Evolutionary conservation across 306 rosid genomes (phyloP), one percentile per base, ranked within the genome.

Genomic region (Crotalaria pallida): DNA sequence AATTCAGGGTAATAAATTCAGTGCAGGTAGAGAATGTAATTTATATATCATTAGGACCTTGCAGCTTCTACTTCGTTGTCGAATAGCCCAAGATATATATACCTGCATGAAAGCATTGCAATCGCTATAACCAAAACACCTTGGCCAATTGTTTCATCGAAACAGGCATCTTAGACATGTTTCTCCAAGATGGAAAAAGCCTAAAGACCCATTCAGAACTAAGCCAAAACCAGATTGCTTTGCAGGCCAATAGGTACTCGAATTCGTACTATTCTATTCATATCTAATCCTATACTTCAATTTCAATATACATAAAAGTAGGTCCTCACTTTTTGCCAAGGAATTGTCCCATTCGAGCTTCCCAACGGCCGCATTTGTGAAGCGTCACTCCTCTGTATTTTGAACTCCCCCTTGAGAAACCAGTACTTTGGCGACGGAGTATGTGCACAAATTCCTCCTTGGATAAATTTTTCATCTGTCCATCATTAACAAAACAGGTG

Each of bases 11-110:
- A 86, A 85, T 83, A 89, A 82, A 80, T 80, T 86, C 91, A 90
- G 77, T 62, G 69, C 80, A 88, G 83, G 83, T 78, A 87, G 88
- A 87, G 88, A 90, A 89, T 72, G 89, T 83, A 91, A 86, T 87
- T 91, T 80, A 86, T 91, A 92, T 61, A 82, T 93, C 87, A 86
- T 73, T 80, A 86, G 82, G 93, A 95, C 99, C 99, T 95, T 91
- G 99, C 99, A 89, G 97, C 97, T 91, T 95, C 99, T 89, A 95
- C 97, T 89, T 95, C 99, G 63, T 85, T 91, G 96, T 95, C 96
- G 96, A 95, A 95, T 70, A 95, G 97, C 85, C 97, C 99, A 88
- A 95, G 97, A 89, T 95, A 95, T 83, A 95, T 86, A 89, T 95
- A 91, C 97, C 99, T 95, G 97, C 99, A 95, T 40, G 86, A 88